Evolutionary conservation across 1,139 yeast species (phyloP).

Genomic region (Torulaspora globosa): DNA sequence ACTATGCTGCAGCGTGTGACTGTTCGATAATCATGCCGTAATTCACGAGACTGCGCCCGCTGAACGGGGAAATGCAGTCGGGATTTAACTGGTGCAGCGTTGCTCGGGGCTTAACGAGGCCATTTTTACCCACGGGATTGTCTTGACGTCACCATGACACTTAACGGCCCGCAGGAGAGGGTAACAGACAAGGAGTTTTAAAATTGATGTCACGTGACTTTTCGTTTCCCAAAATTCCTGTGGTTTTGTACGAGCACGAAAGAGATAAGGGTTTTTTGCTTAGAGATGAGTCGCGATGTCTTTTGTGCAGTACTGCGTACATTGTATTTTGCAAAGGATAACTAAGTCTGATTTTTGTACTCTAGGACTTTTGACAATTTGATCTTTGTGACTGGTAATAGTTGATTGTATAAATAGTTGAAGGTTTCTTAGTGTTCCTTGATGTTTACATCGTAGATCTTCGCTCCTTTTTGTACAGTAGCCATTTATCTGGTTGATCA

Average conservation of each 20-base stretch:
- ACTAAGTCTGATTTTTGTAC: neutral
- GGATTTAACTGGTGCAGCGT: neutral
- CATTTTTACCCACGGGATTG: neutral
- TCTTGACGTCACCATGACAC: slow-evolving; percentile 1
- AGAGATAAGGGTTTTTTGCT: neutral
- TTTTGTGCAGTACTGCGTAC: neutral
- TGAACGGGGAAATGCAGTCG: neutral
- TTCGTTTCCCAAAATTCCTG: no score
- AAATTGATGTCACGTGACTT: neutral
- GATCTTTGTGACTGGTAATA: neutral
- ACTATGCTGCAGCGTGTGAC: neutral
- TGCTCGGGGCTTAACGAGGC: neutral
- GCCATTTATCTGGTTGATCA: no score
- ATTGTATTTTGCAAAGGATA: no score
- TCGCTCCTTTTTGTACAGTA: no score
- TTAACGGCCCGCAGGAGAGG: neutral
- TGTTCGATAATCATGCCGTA: no score
- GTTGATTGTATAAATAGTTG: neutral
- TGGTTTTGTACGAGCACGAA: neutral
- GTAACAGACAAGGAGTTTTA: no score
- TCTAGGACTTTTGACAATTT: neutral
- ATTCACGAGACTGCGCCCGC: no score
- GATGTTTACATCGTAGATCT: no score
- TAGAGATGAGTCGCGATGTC: neutral
- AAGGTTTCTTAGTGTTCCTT: neutral